Evolutionary conservation across 2,329 filamentous ascomycete species (phyloP), one percentile per base, ranked within the genome.

Genomic region (Pseudogymnoascus sp.): DNA sequence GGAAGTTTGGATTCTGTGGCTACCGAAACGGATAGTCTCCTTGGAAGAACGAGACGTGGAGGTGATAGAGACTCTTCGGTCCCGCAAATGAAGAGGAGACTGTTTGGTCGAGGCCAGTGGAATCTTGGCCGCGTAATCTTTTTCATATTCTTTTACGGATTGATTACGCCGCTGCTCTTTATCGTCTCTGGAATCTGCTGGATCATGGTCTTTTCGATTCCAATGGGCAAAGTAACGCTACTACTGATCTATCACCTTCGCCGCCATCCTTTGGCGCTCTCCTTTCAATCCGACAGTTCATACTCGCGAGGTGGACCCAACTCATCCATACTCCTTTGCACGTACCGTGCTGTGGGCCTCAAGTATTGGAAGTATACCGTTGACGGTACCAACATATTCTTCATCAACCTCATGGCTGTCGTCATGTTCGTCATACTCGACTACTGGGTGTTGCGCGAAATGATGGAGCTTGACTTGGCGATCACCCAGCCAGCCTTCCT

Each of bases 281-380:
- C 91, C 0, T 99, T 99, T 75, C 91, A 97, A 75, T 90, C 90
- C 8, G 92, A 96, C 73, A 86, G 85, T 63, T 82, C 86, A 63
- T 89, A 89, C 70, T 86, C 89, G 25, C 88, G 92, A 63, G 80
- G 82, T 11, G 83, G 85, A 6, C 86, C 89, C 18, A 89, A 91
- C 53, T 89, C 89, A 14, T 93, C 92, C 10, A 93, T 99, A 65
- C 80, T 99, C 16, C 82, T 99, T 35, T 99, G 94, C 81, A 99
- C 94, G 5, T 99, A 99, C 77, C 89, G 95, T 64, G 94, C 94
- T 47, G 93, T 95, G 11, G 94, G 94, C 11, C 81, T 86, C 68
- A 93, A 93, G 75, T 99, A 99, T 79, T 99, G 95, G 93, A 99
- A 99, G 77, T 99, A 99, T 77, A 99, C 94, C 3, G 82, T 99